Evolutionary conservation across 2,329 filamentous ascomycete genomes (phyloP), one percentile per base, ranked within the genome.

Genomic region (Xylariomycetidae sp.): DNA sequence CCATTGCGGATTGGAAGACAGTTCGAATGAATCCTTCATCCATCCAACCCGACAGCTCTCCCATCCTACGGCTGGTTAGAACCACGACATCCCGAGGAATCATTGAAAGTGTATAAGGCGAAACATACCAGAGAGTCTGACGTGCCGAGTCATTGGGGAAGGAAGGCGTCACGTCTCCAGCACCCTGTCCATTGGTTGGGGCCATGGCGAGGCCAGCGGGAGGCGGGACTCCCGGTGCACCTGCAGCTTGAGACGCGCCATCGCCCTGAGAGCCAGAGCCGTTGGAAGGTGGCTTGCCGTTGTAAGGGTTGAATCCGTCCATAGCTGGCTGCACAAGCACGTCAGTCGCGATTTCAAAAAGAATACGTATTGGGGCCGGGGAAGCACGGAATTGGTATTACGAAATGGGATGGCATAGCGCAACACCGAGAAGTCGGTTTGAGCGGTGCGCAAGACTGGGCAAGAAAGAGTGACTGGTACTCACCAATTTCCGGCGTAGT

Each of bases 11-110:
- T 44, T 70, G 57, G 75, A 87, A 96, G 28, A 96, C 79, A 50
- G 85, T 92, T 65, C 93, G 89, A 57, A 98, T 85, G 62, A 96
- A 98, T 65, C 90, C 93, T 70, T 98, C 92, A 53, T 98, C 92
- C 67, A 98, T 96, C 92, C 92, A 98, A 18, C 88, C 86, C 64
- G 96, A 90, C 44, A 98, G 82, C 62, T 98, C 92, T 49, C 92
- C 92, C 92, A 98, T 98, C 90, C 89, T 95, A 42, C 15, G 18
- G 10, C 16, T 13, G 14, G 22, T 52, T 24, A 52, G 37, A 22
- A 14, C 8, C 4, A 4, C 10, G n/a, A n/a, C n/a, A n/a, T n/a
- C n/a, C n/a, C n/a, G n/a, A n/a, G n/a, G 18, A 13, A 18, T 22
- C 15, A 2, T 16, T 6, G 17, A 2, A 2, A 14, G 6, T 6